phyloP scores from a whole-genome alignment of 108 stramenopile species.

The Fistulifera pelliculosa region DNA sequence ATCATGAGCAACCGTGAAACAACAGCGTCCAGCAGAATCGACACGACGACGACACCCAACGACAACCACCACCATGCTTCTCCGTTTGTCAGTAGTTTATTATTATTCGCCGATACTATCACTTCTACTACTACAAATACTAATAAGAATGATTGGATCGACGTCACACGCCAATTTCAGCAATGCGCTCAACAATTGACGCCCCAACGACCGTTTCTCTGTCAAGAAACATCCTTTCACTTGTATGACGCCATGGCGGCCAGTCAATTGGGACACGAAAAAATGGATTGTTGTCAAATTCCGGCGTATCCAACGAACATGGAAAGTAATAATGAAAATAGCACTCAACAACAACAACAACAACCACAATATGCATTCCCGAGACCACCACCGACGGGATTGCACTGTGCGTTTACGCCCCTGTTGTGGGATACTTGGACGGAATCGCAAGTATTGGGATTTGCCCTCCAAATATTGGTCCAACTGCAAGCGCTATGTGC shows the following conservation, averaged over 20 bases:
- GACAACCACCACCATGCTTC: no score
- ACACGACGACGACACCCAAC: no score
- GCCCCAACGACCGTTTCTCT: slow-evolving; percentile 40
- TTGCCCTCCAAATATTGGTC: slow-evolving; percentile 30
- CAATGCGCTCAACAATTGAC: slow-evolving; percentile 38
- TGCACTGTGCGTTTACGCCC: slow-evolving; percentile 30
- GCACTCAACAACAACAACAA: slow-evolving; percentile 5
- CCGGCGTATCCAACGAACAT: slow-evolving; percentile 22
- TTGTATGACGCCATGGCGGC: slow-evolving; percentile 90
- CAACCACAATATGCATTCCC: slow-evolving; percentile 21
- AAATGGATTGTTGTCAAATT: slow-evolving; percentile 87
- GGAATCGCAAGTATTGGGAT: slow-evolving; percentile 18
- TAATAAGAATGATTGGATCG: slow-evolving; percentile 18
- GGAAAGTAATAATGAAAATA: background rate
- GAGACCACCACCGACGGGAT: slow-evolving; percentile 26
- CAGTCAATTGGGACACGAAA: slow-evolving; percentile 78
- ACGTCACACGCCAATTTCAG: slow-evolving; percentile 35
- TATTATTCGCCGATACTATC: no score
- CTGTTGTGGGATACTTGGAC: slow-evolving; percentile 56
- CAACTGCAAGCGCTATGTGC: slow-evolving; percentile 45
- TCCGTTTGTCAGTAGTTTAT: no score
- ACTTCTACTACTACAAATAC: no score
- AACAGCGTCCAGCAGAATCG: no score
- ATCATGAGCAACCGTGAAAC: no score
- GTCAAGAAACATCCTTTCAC: slow-evolving; percentile 36